Evolutionary conservation across 2,329 filamentous ascomycete species (phyloP), one percentile per base, ranked within the genome.

Genomic region (Scedosporium minutisporum): DNA sequence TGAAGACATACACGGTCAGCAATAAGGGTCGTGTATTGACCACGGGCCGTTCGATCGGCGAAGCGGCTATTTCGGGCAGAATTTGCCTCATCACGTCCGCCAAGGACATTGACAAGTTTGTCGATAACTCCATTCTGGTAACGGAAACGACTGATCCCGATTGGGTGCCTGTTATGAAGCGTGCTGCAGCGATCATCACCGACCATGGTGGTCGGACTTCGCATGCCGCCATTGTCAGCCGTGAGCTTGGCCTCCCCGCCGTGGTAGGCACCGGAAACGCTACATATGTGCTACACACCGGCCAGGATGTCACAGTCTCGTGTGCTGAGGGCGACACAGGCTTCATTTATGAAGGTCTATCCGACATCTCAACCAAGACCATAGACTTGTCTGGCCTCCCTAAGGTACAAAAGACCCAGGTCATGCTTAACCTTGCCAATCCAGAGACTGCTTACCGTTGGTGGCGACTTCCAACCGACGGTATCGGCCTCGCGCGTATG

Each of bases 211-310:
- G 77, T 1, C 66, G 70, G 6, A 75, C 74, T 5, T 76, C 73
- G 3, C 74, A 76, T 63, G 74, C 74, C 14, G 74, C 74, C n/a
- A 75, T 76, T 48, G 72, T 76, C 58, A 76, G 74, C 65, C 73
- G 74, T 3, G 73, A 76, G 55, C 66, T 76, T 1, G 72, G 74
- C 3, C 65, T 76, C 4, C 73, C 74, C 4, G 74, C 73, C 1
- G 67, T 76, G 4, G 74, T 76, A 1, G 74, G 74, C 18, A 73
- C 72, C 2, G 66, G 67, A 2, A 69, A 72, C 65, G 71, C 73
- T 5, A 74, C 74, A 1, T 75, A 73, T 59, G 46, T 74, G 18
- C 67, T 76, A 4, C 72, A 75, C 64, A 72, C 67, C 3, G 71
- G 70, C 38, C 73, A 75, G 51, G 71, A 75, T 29, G 69, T 76